These are phyloP conservation scores for Myxozyma kluyveri DNA, from an alignment of 805 yeast species.

Conservation along the genomic window DNA sequence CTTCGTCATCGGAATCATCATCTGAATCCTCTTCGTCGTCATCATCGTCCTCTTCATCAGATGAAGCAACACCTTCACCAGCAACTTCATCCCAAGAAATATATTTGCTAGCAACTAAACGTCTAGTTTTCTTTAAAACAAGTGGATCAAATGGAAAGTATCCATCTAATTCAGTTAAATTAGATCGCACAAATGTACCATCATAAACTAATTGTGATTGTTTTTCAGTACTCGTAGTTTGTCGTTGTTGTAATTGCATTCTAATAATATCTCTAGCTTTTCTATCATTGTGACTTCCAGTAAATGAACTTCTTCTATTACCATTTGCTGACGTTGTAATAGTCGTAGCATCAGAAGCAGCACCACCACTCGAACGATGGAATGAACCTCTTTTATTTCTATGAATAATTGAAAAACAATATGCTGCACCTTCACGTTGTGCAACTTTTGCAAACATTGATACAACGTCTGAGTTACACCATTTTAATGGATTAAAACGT, in stretches of 20 bases:
- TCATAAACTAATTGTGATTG: not conserved
- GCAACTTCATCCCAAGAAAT: slow-evolving; percentile 84
- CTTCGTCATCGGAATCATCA: slow-evolving; percentile 36
- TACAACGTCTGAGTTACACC: slow-evolving; percentile 90
- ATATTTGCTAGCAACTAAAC: slow-evolving; percentile 53
- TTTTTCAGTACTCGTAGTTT: not conserved
- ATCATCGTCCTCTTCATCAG: slow-evolving; percentile 48
- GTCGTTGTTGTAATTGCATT: not conserved
- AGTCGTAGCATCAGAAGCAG: not conserved
- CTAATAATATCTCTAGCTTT: slow-evolving; percentile 38
- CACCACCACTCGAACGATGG: not conserved
- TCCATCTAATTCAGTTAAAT: slow-evolving; percentile 67
- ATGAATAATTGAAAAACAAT: slow-evolving; percentile 90
- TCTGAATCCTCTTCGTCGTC: slow-evolving; percentile 36
- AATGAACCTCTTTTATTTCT: slow-evolving; percentile 66
- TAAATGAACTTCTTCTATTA: not conserved
- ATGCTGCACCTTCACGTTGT: slow-evolving; percentile 83
- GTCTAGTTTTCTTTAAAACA: slow-evolving; percentile 60
- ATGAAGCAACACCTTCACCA: slow-evolving; percentile 50
- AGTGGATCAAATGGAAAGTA: slow-evolving; percentile 96
- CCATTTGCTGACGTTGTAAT: too few species aligned
- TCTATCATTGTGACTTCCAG: slow-evolving; percentile 39
- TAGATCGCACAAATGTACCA: slow-evolving; percentile 1
- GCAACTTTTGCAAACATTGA: slow-evolving; percentile 90
- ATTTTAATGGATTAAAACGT: slow-evolving; percentile 88